Evolutionary conservation across 441 rosid species (phyloP).

Genomic region (Eutrema salsugineum): DNA sequence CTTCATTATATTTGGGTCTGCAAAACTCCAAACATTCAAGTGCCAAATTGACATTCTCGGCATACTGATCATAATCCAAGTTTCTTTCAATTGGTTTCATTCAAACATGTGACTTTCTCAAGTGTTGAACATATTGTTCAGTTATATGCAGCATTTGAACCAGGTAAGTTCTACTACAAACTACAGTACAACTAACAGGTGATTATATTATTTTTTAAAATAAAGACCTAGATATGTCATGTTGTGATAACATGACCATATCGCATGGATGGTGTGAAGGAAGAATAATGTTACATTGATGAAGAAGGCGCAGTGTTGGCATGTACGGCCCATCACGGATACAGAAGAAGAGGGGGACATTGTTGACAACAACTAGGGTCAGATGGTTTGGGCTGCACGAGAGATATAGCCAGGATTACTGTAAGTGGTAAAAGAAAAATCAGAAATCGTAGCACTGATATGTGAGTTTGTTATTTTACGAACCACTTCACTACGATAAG

Average conservation of each 20-base stretch:
- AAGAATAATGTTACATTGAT: slow-evolving; percentile 59
- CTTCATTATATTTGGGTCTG: slow-evolving; percentile 95
- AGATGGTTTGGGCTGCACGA: slow-evolving; percentile 89
- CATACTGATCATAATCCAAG: neutral
- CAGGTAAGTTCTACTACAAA: neutral
- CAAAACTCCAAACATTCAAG: slow-evolving; percentile 18
- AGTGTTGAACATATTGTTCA: neutral
- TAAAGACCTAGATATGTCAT: neutral
- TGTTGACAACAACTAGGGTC: slow-evolving; percentile 88
- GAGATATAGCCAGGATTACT: neutral
- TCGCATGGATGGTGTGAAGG: slow-evolving; percentile 2
- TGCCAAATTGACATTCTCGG: neutral
- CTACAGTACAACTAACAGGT: neutral
- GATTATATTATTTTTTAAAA: neutral
- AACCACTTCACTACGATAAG: slow-evolving; percentile 88
- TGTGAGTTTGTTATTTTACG: slow-evolving; percentile 20
- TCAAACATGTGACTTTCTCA: neutral
- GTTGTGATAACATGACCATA: neutral
- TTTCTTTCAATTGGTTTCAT: neutral
- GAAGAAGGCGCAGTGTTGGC: slow-evolving; percentile 95
- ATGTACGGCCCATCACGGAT: slow-evolving; percentile 97
- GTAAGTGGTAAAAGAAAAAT: neutral
- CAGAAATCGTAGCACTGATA: neutral
- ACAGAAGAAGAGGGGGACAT: slow-evolving; percentile 89
- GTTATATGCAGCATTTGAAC: neutral